These are phyloP conservation scores for Neonectria punicea DNA, from an alignment of 2,329 filamentous ascomycete species.

Conservation along the genomic window DNA sequence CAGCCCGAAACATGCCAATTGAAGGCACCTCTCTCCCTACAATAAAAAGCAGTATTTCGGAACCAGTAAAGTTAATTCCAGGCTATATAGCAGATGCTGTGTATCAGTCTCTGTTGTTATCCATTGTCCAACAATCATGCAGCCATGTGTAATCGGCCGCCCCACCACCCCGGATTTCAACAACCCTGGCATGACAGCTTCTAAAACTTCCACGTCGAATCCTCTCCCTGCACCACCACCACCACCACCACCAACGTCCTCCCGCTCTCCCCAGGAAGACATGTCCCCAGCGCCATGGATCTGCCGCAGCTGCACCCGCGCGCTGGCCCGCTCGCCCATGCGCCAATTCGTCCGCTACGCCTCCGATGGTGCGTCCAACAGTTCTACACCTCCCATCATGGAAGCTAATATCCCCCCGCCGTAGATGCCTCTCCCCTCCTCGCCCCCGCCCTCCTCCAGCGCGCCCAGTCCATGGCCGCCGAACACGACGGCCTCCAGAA, in stretches of 20 bases:
- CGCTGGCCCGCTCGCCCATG: constrained; percentile 38
- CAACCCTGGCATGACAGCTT: constrained; percentile 12
- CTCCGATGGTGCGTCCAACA: constrained; percentile 44
- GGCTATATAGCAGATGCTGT: not conserved
- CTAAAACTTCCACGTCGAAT: constrained; percentile 34
- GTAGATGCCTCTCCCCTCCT: constrained; percentile 47
- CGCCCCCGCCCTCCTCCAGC: constrained; percentile 66
- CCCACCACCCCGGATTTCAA: not conserved
- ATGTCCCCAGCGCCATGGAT: constrained; percentile 51
- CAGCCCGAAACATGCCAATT: not conserved
- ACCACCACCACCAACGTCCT: constrained; percentile 8
- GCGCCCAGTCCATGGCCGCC: constrained; percentile 66
- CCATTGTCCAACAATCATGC: not conserved
- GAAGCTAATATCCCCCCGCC: not conserved
- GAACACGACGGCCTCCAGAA: constrained; percentile 67
- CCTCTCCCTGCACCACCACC: not conserved
- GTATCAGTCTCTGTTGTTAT: no score
- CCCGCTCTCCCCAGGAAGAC: constrained; percentile 12
- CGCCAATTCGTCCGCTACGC: constrained; percentile 46
- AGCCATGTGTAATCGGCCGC: not conserved
- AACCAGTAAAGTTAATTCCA: not conserved
- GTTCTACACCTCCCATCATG: not conserved
- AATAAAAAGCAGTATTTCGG: not conserved
- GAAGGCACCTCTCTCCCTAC: not conserved
- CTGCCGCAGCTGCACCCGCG: constrained; percentile 49